Base-by-base conservation (phyloP, 257 asterid species). In the Nicotiana sylvestris region DNA sequence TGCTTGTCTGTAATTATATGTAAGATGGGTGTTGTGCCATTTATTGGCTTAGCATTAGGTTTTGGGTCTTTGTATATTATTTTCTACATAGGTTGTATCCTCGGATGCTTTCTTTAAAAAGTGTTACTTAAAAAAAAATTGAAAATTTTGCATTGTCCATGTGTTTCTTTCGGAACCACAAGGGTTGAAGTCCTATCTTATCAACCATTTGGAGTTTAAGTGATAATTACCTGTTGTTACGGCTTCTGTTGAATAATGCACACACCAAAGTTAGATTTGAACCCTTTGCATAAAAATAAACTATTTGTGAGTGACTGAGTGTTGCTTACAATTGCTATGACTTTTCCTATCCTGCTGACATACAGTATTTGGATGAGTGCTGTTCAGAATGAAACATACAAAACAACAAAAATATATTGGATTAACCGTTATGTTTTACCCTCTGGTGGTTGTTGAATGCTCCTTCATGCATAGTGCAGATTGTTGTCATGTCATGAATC, bases 391-490 rank as follows among this genome's bases (percentile, higher is more conserved):
- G 66, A 70, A 68, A 30, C 83, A 35, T 69, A 17, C 68, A 61
- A 61, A 17, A 10, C 72, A n/a, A 30, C 27, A 43, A 43, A 21
- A 43, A 46, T 53, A 85, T 72, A 21, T 49, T 25, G 1, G 60
- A 64, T 32, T 25, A 65, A 77, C 27, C 55, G 61, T 83, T 69
- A 39, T 56, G 60, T 37, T 58, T 72, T 77, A 69, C 61, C 57
- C 74, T 69, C 78, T 80, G 84, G 32, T 68, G 62, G 76, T 80
- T 80, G 27, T 79, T 57, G 78, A 43, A 27, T 77, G 65, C 15
- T 16, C 66, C 82, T 77, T 76, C 69, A 25, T 46, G 64, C 61
- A 21, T 68, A 15, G 64, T 29, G 30, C 83, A 10, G 32, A 17
- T 8, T 76, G n/a, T 53, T 7, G 8, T 64, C 25, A 61, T 80